phyloP scores from a whole-genome alignment of 2,329 filamentous ascomycete genomes.

The Aspergillus bombycis region DNA sequence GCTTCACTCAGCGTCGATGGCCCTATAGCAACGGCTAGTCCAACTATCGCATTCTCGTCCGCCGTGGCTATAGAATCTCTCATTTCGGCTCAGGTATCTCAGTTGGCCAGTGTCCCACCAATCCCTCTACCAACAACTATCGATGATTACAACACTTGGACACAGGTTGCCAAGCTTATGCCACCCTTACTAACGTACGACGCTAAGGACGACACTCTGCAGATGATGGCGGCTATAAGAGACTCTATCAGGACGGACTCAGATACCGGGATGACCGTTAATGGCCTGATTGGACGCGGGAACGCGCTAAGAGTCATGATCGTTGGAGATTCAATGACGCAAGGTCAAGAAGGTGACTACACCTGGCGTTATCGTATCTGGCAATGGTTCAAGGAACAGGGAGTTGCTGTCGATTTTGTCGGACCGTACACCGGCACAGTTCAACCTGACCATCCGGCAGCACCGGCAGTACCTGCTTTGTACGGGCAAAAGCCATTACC shows the following conservation, averaged over 20 bases:
- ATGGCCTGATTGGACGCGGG: background rate
- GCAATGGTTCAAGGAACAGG: background rate
- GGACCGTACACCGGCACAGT: background rate
- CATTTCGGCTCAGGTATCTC: background rate
- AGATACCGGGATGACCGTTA: background rate
- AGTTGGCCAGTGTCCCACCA: background rate
- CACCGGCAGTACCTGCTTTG: background rate
- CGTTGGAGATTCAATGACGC: slow-evolving; percentile 3
- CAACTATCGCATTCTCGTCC: background rate
- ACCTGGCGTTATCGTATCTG: slow-evolving; percentile 5
- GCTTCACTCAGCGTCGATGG: background rate
- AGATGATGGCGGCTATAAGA: background rate
- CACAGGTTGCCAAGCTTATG: slow-evolving; percentile 3
- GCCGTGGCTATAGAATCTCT: slow-evolving; percentile 3
- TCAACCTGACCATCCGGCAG: background rate
- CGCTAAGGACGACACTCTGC: background rate
- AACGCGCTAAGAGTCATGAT: background rate
- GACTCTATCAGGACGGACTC: background rate
- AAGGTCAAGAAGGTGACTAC: slow-evolving; percentile 2
- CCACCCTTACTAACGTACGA: background rate
- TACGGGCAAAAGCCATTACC: background rate
- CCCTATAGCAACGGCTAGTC: background rate
- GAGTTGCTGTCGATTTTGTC: background rate
- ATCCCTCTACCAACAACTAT: background rate
- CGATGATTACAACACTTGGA: background rate